phyloP scores from a whole-genome alignment of 1,139 yeast genomes.

The Kodamaea arcana region DNA sequence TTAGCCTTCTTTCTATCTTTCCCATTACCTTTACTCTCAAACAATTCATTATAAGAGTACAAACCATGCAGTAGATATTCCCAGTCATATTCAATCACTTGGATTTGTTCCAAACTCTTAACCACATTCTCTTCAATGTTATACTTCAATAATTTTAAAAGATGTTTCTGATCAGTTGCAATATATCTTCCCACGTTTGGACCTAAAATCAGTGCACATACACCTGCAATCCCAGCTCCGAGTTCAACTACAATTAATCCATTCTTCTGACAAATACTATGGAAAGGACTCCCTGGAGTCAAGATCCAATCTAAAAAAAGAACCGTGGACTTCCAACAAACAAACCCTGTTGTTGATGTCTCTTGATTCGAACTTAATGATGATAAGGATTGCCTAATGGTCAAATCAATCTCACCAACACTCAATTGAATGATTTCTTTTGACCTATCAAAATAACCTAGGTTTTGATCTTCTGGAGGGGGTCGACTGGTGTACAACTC shows the following conservation, averaged over 20 bases:
- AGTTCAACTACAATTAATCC: conserved; percentile 46
- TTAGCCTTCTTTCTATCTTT: background rate
- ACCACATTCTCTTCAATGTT: conserved; percentile 48
- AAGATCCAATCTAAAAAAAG: conserved; percentile 53
- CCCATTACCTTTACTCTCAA: background rate
- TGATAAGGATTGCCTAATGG: conserved; percentile 40
- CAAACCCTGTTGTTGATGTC: conserved; percentile 62
- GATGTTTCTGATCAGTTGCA: conserved; percentile 61
- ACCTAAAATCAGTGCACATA: conserved; percentile 47
- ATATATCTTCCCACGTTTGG: conserved; percentile 34
- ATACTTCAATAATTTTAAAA: conserved; percentile 46
- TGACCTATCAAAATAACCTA: conserved; percentile 48
- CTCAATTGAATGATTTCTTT: conserved; percentile 25
- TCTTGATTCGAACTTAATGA: conserved; percentile 34
- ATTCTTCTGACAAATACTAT: conserved; percentile 10
- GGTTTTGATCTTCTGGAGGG: conserved; percentile 29
- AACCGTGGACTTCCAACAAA: conserved; percentile 58
- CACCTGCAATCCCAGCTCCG: conserved; percentile 65
- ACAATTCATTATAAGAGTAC: conserved; percentile 14
- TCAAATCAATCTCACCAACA: conserved; percentile 24
- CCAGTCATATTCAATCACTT: conserved; percentile 62
- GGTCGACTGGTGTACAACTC: conserved; percentile 40
- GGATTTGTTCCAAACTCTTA: conserved; percentile 23
- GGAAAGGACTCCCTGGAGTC: conserved; percentile 21
- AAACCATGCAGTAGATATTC: conserved; percentile 42